Evolutionary conservation across 2,329 filamentous ascomycete genomes (phyloP).

Genomic region (Aspergillus fischeri): DNA sequence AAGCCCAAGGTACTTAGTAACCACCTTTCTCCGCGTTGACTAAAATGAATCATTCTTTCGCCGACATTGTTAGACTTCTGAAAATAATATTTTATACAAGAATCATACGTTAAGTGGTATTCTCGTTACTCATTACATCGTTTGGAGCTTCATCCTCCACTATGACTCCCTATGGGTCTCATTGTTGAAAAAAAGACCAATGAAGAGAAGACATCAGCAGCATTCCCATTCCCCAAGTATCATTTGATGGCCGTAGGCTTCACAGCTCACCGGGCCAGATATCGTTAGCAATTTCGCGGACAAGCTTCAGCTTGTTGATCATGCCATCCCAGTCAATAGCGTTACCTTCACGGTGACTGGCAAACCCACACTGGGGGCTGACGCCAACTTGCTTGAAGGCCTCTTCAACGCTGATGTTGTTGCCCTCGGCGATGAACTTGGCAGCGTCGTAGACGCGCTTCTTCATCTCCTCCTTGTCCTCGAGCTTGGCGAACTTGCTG

Average conservation of each 20-base stretch:
- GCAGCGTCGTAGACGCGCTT: constrained; percentile 57
- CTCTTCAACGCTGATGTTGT: constrained; percentile 59
- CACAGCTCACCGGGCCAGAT: constrained; percentile 61
- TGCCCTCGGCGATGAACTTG: constrained; percentile 65
- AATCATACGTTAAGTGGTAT: constrained; percentile 18
- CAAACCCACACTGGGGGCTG: constrained; percentile 70
- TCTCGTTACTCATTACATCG: constrained; percentile 12
- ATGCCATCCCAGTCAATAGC: constrained; percentile 65
- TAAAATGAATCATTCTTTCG: background rate
- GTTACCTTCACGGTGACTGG: constrained; percentile 70
- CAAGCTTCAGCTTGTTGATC: constrained; percentile 67
- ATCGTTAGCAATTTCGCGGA: constrained; percentile 67
- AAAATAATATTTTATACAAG: constrained; percentile 5
- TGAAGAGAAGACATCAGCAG: constrained; percentile 6
- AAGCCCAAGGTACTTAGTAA: background rate
- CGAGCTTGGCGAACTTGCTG: constrained; percentile 59
- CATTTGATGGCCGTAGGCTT: constrained; percentile 8
- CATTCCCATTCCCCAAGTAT: background rate
- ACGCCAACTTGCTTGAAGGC: constrained; percentile 65
- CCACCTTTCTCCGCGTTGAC: no score
- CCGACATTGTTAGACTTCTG: background rate
- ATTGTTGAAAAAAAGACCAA: constrained; percentile 12
- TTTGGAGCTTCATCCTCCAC: constrained; percentile 9
- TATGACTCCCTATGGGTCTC: background rate
- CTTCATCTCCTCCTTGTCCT: constrained; percentile 63